Evolutionary conservation across 495 filamentous ascomycete genomes (phyloP).

Genomic region (Tuber indicum): DNA sequence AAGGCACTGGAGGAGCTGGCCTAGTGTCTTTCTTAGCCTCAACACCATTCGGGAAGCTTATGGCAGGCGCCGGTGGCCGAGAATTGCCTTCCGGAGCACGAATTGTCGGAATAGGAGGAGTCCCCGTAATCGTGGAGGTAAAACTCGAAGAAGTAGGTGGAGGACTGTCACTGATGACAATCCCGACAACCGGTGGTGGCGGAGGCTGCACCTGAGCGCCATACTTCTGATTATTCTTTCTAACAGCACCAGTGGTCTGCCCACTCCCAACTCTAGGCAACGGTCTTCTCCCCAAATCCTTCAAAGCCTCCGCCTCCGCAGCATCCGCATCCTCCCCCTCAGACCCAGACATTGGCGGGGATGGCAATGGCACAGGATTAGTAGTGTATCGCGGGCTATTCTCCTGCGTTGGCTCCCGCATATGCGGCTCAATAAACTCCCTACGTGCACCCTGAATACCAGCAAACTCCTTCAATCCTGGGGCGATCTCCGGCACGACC

Average conservation of each 20-base stretch:
- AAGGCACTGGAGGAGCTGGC: conserved; percentile 42
- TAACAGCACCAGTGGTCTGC: conserved; percentile 11
- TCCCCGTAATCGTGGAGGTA: conserved; percentile 17
- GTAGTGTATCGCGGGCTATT: conserved; percentile 40
- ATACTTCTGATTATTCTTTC: conserved; percentile 36
- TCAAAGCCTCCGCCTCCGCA: conserved; percentile 39
- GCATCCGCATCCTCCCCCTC: conserved; percentile 40
- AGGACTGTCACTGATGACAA: conserved; percentile 44
- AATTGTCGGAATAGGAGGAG: conserved; percentile 33
- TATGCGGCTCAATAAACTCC: conserved; percentile 38
- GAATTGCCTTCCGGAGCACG: conserved; percentile 49
- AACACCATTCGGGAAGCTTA: conserved; percentile 40
- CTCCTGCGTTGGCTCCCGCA: conserved; percentile 39
- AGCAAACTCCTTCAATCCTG: background rate
- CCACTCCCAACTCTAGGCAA: conserved; percentile 30
- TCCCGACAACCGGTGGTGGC: conserved; percentile 40
- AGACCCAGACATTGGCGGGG: conserved; percentile 39
- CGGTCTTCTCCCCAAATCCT: conserved; percentile 35
- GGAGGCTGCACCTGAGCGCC: conserved; percentile 41
- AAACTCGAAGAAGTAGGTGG: conserved; percentile 32
- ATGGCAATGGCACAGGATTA: conserved; percentile 37
- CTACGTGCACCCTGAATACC: conserved; percentile 11
- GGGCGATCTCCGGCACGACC: conserved; percentile 7
- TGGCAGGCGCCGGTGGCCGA: conserved; percentile 38
- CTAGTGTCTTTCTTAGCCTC: conserved; percentile 35